phyloP scores from a whole-genome alignment of 2,329 filamentous ascomycete species.

The Scedosporium aurantiacum region DNA sequence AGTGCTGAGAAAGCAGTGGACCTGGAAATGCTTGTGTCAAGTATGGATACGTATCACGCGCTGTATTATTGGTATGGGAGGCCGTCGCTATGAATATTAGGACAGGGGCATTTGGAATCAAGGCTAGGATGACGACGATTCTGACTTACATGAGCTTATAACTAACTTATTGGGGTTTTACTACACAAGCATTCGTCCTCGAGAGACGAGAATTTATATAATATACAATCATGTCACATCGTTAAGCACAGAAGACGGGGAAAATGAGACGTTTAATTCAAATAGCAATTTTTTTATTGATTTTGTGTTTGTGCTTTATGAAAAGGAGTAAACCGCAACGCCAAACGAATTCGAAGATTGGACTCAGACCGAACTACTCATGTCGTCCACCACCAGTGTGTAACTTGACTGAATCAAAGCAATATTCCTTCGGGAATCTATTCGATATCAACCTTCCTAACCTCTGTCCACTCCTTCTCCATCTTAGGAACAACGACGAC shows the following conservation, averaged over 20 bases:
- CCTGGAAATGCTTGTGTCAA: no score
- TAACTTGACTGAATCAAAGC: neutral
- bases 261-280: neutral
- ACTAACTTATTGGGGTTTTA: no score
- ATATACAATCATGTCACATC: neutral
- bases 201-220: no score
- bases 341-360: neutral
- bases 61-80: no score
- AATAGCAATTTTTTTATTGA: neutral
- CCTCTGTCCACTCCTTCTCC: constrained; percentile 54
- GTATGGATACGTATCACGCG: no score
- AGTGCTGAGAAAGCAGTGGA: no score
- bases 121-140: no score
- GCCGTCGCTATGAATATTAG: no score
- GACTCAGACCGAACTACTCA: neutral
- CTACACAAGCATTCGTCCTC: no score
- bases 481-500: constrained; percentile 67
- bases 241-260: neutral
- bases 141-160: no score
- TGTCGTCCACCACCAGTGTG: neutral
- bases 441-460: constrained; percentile 48
- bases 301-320: neutral
- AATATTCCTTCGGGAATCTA: constrained; percentile 16
- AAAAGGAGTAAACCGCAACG: neutral
- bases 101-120: no score